Percentiles rank a stretch among this genome's conserved stretches.
Evolutionary conservation across 1,284 basidiomycete genomes (phyloP).

Genomic region (Sporisorium graminicola): DNA sequence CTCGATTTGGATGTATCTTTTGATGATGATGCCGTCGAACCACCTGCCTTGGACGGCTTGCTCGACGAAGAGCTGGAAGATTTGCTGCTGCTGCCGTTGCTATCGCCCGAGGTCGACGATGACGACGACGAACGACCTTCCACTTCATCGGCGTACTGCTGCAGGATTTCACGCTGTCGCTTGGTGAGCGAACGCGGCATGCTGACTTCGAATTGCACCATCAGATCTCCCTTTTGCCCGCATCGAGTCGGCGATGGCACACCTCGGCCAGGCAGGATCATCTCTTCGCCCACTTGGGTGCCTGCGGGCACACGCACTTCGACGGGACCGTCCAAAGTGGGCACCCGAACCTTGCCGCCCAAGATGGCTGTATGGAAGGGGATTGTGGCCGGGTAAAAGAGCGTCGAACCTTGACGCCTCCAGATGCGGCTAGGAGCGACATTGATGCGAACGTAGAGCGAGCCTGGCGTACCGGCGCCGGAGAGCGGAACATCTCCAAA

Average conservation of each 20-base stretch:
- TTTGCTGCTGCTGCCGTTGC: slow-evolving; percentile 9
- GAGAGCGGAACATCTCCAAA: slow-evolving; percentile 86
- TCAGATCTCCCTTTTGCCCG: slow-evolving; percentile 84
- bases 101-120: slow-evolving; percentile 8
- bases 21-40: not conserved
- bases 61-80: slow-evolving; percentile 4
- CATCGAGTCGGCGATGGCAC: slow-evolving; percentile 74
- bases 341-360: slow-evolving; percentile 90
- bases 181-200: slow-evolving; percentile 89
- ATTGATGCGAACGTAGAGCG: slow-evolving; percentile 87
- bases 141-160: slow-evolving; percentile 88
- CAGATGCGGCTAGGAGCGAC: slow-evolving; percentile 87
- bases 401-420: slow-evolving; percentile 88
- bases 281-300: slow-evolving; percentile 96
- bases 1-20: slow-evolving; percentile 7
- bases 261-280: slow-evolving; percentile 90
- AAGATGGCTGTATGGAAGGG: slow-evolving; percentile 92
- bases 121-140: slow-evolving; percentile 33
- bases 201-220: slow-evolving; percentile 88
- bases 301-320: slow-evolving; percentile 93
- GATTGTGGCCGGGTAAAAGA: slow-evolving; percentile 91
- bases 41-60: slow-evolving; percentile 21
- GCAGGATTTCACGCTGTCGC: slow-evolving; percentile 86
- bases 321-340: slow-evolving; percentile 94
- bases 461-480: slow-evolving; percentile 79